Percentiles rank a stretch among this genome's conserved stretches.
These are phyloP conservation scores for Diutina rugosa DNA, from an alignment of 1,139 yeast genomes.

Conservation along the genomic window DNA sequence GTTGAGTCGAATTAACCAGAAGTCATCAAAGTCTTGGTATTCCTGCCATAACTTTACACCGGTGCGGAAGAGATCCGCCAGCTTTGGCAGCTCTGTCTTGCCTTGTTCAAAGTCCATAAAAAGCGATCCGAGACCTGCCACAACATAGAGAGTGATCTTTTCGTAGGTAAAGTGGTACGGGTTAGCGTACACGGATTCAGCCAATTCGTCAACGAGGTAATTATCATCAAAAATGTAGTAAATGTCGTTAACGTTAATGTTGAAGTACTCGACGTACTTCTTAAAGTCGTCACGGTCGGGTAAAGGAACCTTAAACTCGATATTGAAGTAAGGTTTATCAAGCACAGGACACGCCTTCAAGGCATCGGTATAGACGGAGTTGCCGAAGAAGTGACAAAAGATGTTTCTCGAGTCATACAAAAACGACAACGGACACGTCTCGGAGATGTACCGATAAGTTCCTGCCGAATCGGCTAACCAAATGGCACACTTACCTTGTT, in stretches of 20 bases:
- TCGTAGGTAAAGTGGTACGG: not conserved
- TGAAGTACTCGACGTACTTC: not conserved
- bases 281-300: not conserved
- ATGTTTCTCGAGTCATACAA: not conserved
- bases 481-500: constrained; percentile 1
- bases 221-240: not conserved
- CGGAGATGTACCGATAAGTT: not conserved
- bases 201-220: not conserved
- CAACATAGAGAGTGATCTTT: not conserved
- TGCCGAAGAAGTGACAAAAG: not conserved
- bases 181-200: not conserved
- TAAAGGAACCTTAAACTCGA: not conserved
- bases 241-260: not conserved
- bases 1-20: constrained; percentile 1
- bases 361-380: not conserved
- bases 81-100: not conserved
- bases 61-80: constrained; percentile 1
- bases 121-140: not conserved
- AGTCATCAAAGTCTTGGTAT: not conserved
- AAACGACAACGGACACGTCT: not conserved
- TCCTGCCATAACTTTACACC: not conserved
- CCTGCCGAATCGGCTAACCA: constrained; percentile 1
- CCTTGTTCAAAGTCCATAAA: constrained; percentile 1
- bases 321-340: not conserved
- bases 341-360: constrained; percentile 1